Base-by-base conservation (phyloP, 139 green algal genomes). In the Volvox africanus region DNA sequence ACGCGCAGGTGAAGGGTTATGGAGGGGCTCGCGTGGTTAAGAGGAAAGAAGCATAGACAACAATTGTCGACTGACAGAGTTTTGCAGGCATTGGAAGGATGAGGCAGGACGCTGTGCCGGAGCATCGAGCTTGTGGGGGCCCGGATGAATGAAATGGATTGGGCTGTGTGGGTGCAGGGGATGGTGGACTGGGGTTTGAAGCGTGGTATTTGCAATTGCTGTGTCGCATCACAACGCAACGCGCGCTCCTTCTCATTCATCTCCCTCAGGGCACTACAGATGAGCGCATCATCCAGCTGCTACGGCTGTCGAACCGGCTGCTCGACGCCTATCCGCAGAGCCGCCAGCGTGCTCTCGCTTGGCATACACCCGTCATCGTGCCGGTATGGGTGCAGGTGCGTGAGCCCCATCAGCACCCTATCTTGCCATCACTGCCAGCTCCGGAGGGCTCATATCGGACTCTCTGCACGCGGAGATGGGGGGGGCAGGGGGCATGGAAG, bases 301-400 rank as follows among this genome's bases (percentile, higher is more conserved):
- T 95, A 92, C 92, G 93, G 21, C 90, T 94, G 20, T 82, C 98
- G 80, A 99, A 99, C 93, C 76, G 92, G 28, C 90, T 98, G 78
- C 95, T 99, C 87, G 95, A 97, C 28, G 94, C 94, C 33, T 94
- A 98, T 91, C 94, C 84, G 28, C 88, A 94, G 78, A 78, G 61
- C 35, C 94, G 98, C 5, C 85, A 93, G 30, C 93, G 98, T 16
- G 81, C 92, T 28, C 94, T 99, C 36, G 91, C 91, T 22, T 98
- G 96, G 87, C 94, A 97, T 92, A 95, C 96, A 2, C 98, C 98
- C n/a, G 92, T 96, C 79, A 96, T 99, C 69, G 92, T 99, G 30
- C 95, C 97, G 11, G 93, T 99, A 22, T 98, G 96, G 95, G 96
- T 96, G 36, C 95, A 97, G 95, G 95, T 97, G 86, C 21, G 65